Evolutionary conservation across 768 basidiomycete species (phyloP).

Genomic region (Hygrophorus russula): DNA sequence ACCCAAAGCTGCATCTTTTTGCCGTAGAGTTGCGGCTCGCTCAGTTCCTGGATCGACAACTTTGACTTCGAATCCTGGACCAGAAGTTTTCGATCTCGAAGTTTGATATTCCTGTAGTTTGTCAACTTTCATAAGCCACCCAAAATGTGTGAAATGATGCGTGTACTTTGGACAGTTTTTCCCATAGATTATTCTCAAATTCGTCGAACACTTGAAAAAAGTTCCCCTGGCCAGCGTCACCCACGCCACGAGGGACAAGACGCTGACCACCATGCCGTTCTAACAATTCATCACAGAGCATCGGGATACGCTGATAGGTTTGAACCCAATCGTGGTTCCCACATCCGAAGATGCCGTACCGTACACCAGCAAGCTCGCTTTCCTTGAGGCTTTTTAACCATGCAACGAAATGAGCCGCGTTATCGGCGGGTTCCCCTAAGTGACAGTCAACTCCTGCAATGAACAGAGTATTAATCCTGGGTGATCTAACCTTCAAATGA

Average conservation of each 20-base stretch:
- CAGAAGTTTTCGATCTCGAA: slow-evolving; percentile 8
- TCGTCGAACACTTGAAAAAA: slow-evolving; percentile 35
- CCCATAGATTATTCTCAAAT: slow-evolving; percentile 29
- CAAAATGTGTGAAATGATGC: not conserved
- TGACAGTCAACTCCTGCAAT: not conserved
- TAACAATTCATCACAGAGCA: slow-evolving; percentile 22
- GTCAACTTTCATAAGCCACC: not conserved
- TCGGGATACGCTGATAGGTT: slow-evolving; percentile 37
- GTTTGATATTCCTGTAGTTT: slow-evolving; percentile 21
- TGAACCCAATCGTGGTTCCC: slow-evolving; percentile 38
- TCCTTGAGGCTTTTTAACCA: slow-evolving; percentile 23
- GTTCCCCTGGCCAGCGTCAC: slow-evolving; percentile 28
- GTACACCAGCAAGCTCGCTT: slow-evolving; percentile 18
- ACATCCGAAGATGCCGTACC: slow-evolving; percentile 37
- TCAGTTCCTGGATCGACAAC: slow-evolving; percentile 20
- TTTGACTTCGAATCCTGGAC: slow-evolving; percentile 17
- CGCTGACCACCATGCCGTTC: slow-evolving; percentile 25
- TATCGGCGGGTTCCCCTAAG: slow-evolving; percentile 34
- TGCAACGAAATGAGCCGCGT: slow-evolving; percentile 33
- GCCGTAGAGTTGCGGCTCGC: slow-evolving; percentile 24
- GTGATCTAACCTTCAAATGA: slow-evolving; percentile 30
- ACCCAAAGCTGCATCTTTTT: slow-evolving; percentile 26
- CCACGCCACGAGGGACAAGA: slow-evolving; percentile 25
- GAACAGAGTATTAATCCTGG: not conserved
- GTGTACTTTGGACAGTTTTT: slow-evolving; percentile 20